These are phyloP conservation scores for Yamadazyma atlantica DNA, from an alignment of 1,139 yeast genomes.

Conservation along the genomic window DNA sequence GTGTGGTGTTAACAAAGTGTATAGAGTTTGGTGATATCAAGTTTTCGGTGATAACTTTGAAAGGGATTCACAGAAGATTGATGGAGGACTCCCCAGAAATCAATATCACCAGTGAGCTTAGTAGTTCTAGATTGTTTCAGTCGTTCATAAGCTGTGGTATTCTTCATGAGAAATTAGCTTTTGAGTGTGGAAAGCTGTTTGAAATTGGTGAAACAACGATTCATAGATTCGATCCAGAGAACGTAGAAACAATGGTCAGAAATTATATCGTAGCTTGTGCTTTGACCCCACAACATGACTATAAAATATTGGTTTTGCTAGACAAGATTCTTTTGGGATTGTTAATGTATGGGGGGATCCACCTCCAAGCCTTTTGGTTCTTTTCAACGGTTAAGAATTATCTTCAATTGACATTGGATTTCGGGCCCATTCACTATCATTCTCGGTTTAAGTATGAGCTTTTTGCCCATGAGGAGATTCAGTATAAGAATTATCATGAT, in stretches of 20 bases:
- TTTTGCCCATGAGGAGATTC: slow-evolving; percentile 12
- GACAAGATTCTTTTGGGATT: slow-evolving; percentile 41
- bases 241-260: slow-evolving; percentile 29
- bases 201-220: slow-evolving; percentile 8
- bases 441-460: slow-evolving; percentile 12
- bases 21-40: slow-evolving; percentile 14
- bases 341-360: slow-evolving; percentile 44
- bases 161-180: slow-evolving; percentile 20
- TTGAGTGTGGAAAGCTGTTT: slow-evolving; percentile 8
- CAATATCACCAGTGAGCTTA: slow-evolving; percentile 16
- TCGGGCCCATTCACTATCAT: slow-evolving; percentile 21
- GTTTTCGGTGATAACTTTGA: background rate
- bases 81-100: slow-evolving; percentile 10
- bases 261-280: slow-evolving; percentile 32
- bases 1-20: slow-evolving; percentile 16
- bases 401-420: slow-evolving; percentile 21
- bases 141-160: slow-evolving; percentile 21
- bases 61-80: background rate
- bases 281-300: slow-evolving; percentile 34
- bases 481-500: slow-evolving; percentile 22
- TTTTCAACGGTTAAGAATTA: slow-evolving; percentile 24
- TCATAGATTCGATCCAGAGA: slow-evolving; percentile 10
- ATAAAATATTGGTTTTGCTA: slow-evolving; percentile 25
- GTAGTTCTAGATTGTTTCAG: slow-evolving; percentile 13
- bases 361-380: slow-evolving; percentile 41